These are phyloP conservation scores for Fraxinus cuspidata DNA, from an alignment of 257 asterid genomes.

Conservation along the genomic window DNA sequence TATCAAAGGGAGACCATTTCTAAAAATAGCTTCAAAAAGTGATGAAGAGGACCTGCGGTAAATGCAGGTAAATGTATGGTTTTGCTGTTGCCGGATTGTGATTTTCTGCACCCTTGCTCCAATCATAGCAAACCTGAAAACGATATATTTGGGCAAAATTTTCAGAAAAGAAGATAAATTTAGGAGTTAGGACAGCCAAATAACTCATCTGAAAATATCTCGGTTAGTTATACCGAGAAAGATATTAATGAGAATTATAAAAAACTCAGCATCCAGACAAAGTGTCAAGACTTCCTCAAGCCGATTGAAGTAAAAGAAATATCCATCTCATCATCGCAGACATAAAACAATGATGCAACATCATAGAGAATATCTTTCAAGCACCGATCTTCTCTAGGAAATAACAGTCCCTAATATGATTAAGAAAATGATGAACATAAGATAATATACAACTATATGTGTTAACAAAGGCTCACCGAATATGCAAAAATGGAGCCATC, in stretches of 20 bases:
- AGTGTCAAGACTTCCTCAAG: background rate
- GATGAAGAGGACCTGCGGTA: constrained; percentile 58
- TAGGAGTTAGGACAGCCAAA: background rate
- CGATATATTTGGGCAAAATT: background rate
- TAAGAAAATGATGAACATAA: constrained; percentile 12
- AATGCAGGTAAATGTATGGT: constrained; percentile 66
- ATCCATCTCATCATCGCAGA: background rate
- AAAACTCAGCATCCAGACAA: background rate
- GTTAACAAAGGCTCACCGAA: constrained; percentile 49
- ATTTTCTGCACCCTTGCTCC: constrained; percentile 99
- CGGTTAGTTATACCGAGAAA: background rate
- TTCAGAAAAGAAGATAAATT: background rate
- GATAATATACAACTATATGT: constrained; percentile 5
- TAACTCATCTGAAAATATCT: background rate
- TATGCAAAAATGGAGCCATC: constrained; percentile 92
- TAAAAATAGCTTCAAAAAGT: background rate
- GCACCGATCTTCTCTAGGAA: constrained; percentile 1
- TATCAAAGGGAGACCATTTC: background rate
- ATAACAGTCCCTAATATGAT: background rate
- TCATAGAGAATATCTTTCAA: background rate
- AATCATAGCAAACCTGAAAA: constrained; percentile 81
- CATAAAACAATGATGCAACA: background rate
- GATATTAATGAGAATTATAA: no score
- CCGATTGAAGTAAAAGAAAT: background rate
- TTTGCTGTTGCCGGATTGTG: constrained; percentile 90